Conservation (phyloP, 805 yeast species). For the Hemisphaericaspora nanyangensis region DNA sequence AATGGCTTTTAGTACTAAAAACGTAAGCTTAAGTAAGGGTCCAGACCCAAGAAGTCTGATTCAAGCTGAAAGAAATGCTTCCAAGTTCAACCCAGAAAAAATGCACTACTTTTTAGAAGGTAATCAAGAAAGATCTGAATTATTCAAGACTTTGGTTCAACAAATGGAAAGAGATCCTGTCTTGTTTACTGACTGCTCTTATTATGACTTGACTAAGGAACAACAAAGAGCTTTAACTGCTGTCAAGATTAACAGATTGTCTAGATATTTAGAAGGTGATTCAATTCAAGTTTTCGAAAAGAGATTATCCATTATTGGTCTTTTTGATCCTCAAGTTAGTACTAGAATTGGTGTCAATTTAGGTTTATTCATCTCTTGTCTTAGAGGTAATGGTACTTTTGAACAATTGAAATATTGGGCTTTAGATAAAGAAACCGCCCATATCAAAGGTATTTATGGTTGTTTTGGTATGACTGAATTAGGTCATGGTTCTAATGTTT, state of each 20-base stretch:
- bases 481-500: constrained; percentile 60
- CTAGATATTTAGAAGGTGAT: constrained; percentile 56
- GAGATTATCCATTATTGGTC: constrained; percentile 54
- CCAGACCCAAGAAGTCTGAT: constrained; percentile 33
- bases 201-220: constrained; percentile 55
- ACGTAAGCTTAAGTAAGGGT: constrained; percentile 13
- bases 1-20: constrained; percentile 17
- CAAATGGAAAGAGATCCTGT: constrained; percentile 69
- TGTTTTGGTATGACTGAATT: constrained; percentile 67
- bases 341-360: constrained; percentile 87
- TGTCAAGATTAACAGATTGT: constrained; percentile 54
- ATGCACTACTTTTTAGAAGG: constrained; percentile 44
- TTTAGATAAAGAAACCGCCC: constrained; percentile 57
- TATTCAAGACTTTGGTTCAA: constrained; percentile 48
- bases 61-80: constrained; percentile 29
- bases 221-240: constrained; percentile 61
- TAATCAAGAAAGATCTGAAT: constrained; percentile 35
- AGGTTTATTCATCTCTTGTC: constrained; percentile 77
- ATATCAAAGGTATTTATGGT: constrained; percentile 55
- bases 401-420: constrained; percentile 87
- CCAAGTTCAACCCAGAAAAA: constrained; percentile 30
- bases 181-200: constrained; percentile 47
- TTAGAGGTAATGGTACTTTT: constrained; percentile 83
- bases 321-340: constrained; percentile 73
- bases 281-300: constrained; percentile 47